These are phyloP conservation scores for Immersiella caudata DNA, from an alignment of 495 filamentous ascomycete genomes.

Conservation along the genomic window DNA sequence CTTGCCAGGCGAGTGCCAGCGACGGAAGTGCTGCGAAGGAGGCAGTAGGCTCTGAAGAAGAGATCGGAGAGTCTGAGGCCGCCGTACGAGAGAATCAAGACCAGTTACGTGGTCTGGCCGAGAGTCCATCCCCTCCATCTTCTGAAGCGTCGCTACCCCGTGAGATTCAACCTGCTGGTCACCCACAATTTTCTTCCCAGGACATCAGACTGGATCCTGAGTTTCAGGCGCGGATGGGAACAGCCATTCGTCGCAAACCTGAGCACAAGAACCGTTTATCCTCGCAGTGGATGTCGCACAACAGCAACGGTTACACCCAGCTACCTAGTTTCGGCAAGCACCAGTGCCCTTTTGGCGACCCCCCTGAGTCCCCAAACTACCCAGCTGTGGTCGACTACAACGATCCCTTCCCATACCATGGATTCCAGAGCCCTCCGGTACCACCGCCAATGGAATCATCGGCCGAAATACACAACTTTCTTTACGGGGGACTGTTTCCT, in stretches of 20 bases:
- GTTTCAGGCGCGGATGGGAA: neutral
- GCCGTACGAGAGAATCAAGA: neutral
- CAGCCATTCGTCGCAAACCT: neutral
- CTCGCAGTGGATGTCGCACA: neutral
- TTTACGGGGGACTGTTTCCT: neutral
- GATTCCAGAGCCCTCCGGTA: neutral
- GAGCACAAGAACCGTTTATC: neutral
- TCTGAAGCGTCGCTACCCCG: neutral
- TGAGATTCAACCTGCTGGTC: neutral
- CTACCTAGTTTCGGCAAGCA: neutral
- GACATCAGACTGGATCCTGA: constrained; percentile 10
- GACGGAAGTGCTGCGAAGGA: too few relatives aligned
- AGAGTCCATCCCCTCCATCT: neutral
- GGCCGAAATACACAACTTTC: neutral
- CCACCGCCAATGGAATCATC: constrained; percentile 7
- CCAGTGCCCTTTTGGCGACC: neutral
- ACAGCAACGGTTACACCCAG: neutral
- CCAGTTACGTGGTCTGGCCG: neutral
- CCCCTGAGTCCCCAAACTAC: neutral
- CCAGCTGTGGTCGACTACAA: neutral
- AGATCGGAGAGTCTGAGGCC: too few relatives aligned
- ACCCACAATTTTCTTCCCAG: neutral
- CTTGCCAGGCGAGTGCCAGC: too few relatives aligned
- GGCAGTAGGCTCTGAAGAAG: too few relatives aligned
- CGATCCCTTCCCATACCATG: neutral